phyloP scores from a whole-genome alignment of 352 stramenopile genomes.

The Globisporangium abappressorium region DNA sequence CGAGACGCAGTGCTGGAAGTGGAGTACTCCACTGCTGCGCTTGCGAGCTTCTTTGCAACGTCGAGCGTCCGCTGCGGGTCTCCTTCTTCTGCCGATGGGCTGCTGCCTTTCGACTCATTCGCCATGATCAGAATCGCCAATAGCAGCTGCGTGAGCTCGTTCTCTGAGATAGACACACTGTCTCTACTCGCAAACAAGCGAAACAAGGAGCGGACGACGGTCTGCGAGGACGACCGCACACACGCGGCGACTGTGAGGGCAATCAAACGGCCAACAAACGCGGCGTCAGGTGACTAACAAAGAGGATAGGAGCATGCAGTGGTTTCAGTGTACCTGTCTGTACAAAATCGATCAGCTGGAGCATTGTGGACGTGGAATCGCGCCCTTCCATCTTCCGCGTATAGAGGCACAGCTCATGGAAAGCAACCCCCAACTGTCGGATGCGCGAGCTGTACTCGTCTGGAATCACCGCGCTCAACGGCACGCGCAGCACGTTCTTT shows the following conservation, averaged over 20 bases:
- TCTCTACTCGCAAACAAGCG: conserved; percentile 39
- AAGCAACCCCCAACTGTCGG: conserved; percentile 32
- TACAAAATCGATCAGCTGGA: conserved; percentile 54
- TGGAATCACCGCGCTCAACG: conserved; percentile 25
- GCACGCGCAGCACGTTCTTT: conserved; percentile 48
- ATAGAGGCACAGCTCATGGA: conserved; percentile 55
- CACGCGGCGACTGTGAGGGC: conserved; percentile 51
- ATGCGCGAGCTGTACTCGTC: conserved; percentile 26
- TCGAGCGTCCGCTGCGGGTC: conserved; percentile 28
- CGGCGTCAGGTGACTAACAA: neutral
- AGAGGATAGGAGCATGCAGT: neutral
- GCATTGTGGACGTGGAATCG: conserved; percentile 4
- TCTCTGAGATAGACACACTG: conserved; percentile 33
- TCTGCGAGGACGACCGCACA: conserved; percentile 60
- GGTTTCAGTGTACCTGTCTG: conserved; percentile 46
- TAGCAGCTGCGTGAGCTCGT: conserved; percentile 42
- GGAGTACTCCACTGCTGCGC: conserved; percentile 22
- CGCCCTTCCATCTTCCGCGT: conserved; percentile 22
- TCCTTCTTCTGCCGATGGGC: conserved; percentile 9
- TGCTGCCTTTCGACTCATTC: conserved; percentile 16
- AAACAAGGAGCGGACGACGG: conserved; percentile 52
- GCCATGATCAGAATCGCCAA: conserved; percentile 58
- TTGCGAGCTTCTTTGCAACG: conserved; percentile 40
- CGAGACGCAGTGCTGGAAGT: conserved; percentile 10
- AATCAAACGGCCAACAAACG: neutral